Percentiles rank a stretch among this genome's conserved stretches.
phyloP scores from a whole-genome alignment of 2,329 filamentous ascomycete species.

The Rhytidhysteron rufulum region DNA sequence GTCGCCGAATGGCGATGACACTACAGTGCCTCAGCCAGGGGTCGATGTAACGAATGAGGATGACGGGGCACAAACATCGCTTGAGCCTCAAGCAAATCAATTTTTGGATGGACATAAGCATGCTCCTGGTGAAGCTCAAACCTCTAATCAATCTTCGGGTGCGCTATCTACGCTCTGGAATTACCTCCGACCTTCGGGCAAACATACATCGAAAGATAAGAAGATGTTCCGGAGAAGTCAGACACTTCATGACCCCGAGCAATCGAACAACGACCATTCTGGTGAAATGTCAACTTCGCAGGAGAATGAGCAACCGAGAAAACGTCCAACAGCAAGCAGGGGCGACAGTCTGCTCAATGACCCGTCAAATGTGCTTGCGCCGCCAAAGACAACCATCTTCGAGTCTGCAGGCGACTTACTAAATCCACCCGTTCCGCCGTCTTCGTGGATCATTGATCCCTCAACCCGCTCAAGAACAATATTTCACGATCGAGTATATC shows the following conservation, averaged over 20 bases:
- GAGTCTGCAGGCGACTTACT: conserved; percentile 91
- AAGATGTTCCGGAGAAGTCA: conserved; percentile 61
- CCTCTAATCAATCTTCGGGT: conserved; percentile 26
- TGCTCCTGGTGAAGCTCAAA: conserved; percentile 16
- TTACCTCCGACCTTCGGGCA: conserved; percentile 65
- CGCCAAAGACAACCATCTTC: conserved; percentile 88
- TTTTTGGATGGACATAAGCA: conserved; percentile 26
- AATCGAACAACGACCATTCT: conserved; percentile 5
- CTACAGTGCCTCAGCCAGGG: conserved; percentile 67
- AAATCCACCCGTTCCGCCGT: conserved; percentile 79
- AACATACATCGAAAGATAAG: conserved; percentile 68
- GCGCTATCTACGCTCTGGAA: conserved; percentile 60
- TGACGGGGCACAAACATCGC: conserved; percentile 47
- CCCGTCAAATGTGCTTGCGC: conserved; percentile 55
- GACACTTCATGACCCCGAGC: conserved; percentile 52
- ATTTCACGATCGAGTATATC: conserved; percentile 94
- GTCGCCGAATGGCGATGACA: conserved; percentile 30
- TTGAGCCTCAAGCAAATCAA: conserved; percentile 27
- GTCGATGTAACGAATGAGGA: conserved; percentile 65
- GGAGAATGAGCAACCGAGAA: conserved; percentile 15
- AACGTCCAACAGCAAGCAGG: conserved; percentile 44
- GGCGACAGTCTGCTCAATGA: conserved; percentile 51
- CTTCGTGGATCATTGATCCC: conserved; percentile 81
- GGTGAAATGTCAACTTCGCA: conserved; percentile 14
- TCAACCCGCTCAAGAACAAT: conserved; percentile 79